Conservation (phyloP, 768 basidiomycete species). For the Floccularia luteovirens region DNA sequence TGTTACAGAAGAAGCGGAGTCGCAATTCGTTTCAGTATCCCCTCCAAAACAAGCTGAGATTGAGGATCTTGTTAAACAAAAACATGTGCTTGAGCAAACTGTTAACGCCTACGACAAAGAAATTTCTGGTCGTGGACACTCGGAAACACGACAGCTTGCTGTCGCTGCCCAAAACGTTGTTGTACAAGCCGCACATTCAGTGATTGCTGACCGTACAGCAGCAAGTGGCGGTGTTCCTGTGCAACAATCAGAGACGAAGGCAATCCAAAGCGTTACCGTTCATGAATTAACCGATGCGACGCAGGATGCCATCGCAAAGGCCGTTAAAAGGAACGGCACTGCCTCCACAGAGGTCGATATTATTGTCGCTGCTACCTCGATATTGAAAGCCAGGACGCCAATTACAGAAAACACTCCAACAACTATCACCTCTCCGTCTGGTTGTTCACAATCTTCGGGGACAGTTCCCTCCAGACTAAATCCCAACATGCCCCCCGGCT, state of each 20-base stretch:
- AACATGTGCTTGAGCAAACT: conserved; percentile 63
- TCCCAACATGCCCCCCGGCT: conserved; percentile 11
- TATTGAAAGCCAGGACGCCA: conserved; percentile 35
- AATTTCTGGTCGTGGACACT: conserved; percentile 44
- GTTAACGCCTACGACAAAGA: conserved; percentile 74
- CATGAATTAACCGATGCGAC: conserved; percentile 45
- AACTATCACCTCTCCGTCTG: conserved; percentile 11
- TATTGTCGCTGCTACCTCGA: conserved; percentile 59
- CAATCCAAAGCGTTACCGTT: conserved; percentile 42
- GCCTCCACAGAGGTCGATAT: conserved; percentile 76
- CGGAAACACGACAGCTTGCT: conserved; percentile 52
- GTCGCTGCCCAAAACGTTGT: conserved; percentile 79
- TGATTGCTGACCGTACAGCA: conserved; percentile 39
- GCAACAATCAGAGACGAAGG: conserved; percentile 23
- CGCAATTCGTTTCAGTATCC: conserved; percentile 50
- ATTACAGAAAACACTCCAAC: conserved; percentile 15
- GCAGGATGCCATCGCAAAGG: conserved; percentile 69
- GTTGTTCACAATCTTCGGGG: conserved; percentile 12
- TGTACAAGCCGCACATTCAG: conserved; percentile 70
- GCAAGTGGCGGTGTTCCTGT: conserved; percentile 27
- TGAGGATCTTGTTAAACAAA: conserved; percentile 72
- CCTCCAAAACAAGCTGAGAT: conserved; percentile 40
- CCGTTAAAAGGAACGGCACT: conserved; percentile 70
- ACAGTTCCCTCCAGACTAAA: conserved; percentile 14
- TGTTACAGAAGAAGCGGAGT: conserved; percentile 67